Conservation (phyloP, 352 stramenopile genomes). For the Globisporangium paddicum region DNA sequence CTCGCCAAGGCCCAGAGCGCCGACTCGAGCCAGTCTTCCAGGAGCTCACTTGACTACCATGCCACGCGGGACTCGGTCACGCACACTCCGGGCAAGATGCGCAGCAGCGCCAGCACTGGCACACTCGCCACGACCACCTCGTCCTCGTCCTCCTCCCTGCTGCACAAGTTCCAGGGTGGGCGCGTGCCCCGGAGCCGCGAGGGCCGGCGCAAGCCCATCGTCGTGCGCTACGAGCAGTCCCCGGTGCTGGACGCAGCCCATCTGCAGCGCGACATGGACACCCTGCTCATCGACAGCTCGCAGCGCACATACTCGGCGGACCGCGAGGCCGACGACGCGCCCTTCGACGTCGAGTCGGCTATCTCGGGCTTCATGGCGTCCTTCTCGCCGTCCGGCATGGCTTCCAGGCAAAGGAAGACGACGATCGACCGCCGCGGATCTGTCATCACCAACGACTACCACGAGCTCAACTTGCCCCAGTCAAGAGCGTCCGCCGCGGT, state of each 20-base stretch:
- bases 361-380: conserved; percentile 25
- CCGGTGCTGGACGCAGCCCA: background rate
- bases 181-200: conserved; percentile 10
- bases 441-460: background rate
- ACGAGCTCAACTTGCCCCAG: background rate
- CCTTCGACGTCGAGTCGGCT: conserved; percentile 20
- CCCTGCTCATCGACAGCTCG: conserved; percentile 4
- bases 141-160: background rate
- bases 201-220: conserved; percentile 25
- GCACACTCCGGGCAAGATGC: background rate
- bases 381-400: conserved; percentile 8
- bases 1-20: conserved; percentile 7
- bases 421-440: background rate
- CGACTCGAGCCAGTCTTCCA: background rate
- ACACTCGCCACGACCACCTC: background rate
- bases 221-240: conserved; percentile 27
- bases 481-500: conserved; percentile 7
- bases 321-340: background rate
- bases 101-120: background rate
- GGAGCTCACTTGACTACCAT: background rate
- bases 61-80: background rate
- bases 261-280: background rate
- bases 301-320: conserved; percentile 12
- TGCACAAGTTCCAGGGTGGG: conserved; percentile 5
- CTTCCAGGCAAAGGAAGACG: too few relatives aligned